Conservation (phyloP, 108 stramenopile genomes). For the Phaeodactylum tricornutum region DNA sequence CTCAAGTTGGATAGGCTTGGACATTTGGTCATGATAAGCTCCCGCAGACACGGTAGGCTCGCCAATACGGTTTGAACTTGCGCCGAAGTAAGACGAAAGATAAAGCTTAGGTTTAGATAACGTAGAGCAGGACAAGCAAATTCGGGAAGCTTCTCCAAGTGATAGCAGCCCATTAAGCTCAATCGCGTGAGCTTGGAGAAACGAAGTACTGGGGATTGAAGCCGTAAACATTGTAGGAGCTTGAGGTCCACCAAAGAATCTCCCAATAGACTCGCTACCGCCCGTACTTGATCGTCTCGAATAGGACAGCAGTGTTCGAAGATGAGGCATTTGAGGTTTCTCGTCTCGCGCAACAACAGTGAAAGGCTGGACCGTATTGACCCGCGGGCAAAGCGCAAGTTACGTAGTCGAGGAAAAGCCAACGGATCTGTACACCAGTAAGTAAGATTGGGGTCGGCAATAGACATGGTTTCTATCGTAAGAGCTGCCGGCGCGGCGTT, state of each 20-base stretch:
- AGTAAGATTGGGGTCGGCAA: slow-evolving; percentile 5
- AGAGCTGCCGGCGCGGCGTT: slow-evolving; percentile 5
- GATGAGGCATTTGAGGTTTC: too few relatives aligned
- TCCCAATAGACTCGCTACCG: neutral
- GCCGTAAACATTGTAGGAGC: slow-evolving; percentile 2
- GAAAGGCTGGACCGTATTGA: slow-evolving; percentile 2
- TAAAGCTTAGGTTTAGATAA: slow-evolving; percentile 6
- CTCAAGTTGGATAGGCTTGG: neutral
- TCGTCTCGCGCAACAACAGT: too few relatives aligned
- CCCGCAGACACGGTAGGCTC: neutral
- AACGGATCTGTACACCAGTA: slow-evolving; percentile 12
- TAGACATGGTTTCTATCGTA: neutral
- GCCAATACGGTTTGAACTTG: slow-evolving; percentile 7
- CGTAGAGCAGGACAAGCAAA: slow-evolving; percentile 5
- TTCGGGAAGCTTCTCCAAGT: slow-evolving; percentile 4
- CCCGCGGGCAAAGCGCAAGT: slow-evolving; percentile 1
- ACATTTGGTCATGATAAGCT: slow-evolving; percentile 9
- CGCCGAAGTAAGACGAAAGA: slow-evolving; percentile 6
- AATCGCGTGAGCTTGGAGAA: slow-evolving; percentile 3
- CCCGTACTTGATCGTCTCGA: slow-evolving; percentile 6
- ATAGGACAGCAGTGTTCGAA: slow-evolving; percentile 13
- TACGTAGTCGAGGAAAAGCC: neutral
- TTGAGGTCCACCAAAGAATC: slow-evolving; percentile 1
- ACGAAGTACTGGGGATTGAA: slow-evolving; percentile 1
- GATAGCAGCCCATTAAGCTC: slow-evolving; percentile 9